Conservation (phyloP, 2,329 filamentous ascomycete species). For the Didymella lethalis region DNA sequence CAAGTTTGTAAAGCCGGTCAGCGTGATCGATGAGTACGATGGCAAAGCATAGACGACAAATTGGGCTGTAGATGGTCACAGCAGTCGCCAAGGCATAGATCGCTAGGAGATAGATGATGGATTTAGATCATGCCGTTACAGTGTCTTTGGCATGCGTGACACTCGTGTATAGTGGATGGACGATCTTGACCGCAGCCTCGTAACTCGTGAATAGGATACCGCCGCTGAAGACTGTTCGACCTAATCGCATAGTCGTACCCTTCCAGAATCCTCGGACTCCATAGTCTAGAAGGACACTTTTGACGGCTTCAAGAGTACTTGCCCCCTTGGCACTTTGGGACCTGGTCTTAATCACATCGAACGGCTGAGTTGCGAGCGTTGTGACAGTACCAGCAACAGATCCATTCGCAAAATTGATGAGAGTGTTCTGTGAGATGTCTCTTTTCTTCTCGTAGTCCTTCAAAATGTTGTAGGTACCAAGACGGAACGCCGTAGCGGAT, state of each 20-base stretch:
- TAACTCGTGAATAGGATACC: slow-evolving; percentile 71
- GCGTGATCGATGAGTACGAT: slow-evolving; percentile 62
- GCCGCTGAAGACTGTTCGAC: slow-evolving; percentile 70
- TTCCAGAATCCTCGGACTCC: slow-evolving; percentile 70
- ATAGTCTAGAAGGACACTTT: slow-evolving; percentile 63
- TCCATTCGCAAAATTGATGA: slow-evolving; percentile 68
- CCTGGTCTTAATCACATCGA: slow-evolving; percentile 70
- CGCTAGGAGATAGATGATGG: not conserved
- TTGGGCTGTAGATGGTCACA: not conserved
- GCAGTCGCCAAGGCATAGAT: not conserved
- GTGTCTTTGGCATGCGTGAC: slow-evolving; percentile 24
- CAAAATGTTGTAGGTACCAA: slow-evolving; percentile 70
- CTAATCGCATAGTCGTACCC: slow-evolving; percentile 72
- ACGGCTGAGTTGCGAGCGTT: slow-evolving; percentile 67
- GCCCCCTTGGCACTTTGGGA: slow-evolving; percentile 67
- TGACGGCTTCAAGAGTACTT: slow-evolving; percentile 64
- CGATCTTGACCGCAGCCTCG: slow-evolving; percentile 62
- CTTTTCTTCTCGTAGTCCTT: slow-evolving; percentile 64
- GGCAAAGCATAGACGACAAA: slow-evolving; percentile 16
- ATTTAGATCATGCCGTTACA: slow-evolving; percentile 30
- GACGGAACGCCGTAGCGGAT: slow-evolving; percentile 67
- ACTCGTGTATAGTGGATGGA: slow-evolving; percentile 53
- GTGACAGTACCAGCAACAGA: slow-evolving; percentile 68
- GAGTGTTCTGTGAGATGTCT: slow-evolving; percentile 59
- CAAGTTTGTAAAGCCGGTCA: slow-evolving; percentile 61